Conservation (phyloP, 441 rosid species). For the Breynia disticha region DNA sequence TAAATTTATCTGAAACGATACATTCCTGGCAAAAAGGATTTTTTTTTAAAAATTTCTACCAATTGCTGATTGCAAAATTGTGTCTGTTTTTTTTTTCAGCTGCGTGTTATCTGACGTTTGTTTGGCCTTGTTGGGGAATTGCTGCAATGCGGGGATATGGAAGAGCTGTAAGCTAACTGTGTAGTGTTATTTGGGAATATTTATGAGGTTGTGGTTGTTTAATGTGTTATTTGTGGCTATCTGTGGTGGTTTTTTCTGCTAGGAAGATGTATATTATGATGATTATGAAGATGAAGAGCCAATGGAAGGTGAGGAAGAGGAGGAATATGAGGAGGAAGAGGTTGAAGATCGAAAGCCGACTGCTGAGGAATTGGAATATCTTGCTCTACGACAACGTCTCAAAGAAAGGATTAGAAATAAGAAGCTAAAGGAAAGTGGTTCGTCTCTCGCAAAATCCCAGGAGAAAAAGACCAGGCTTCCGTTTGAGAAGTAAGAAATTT, state of each 20-base stretch:
- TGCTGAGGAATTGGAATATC: conserved; percentile 57
- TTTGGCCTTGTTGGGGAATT: conserved; percentile 4
- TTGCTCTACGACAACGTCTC: conserved; percentile 48
- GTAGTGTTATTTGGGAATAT: background rate
- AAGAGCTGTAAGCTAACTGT: conserved; percentile 25
- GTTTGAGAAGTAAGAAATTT: conserved; percentile 45
- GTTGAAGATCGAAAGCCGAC: conserved; percentile 52
- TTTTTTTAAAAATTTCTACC: too few species aligned
- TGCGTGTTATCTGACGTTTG: background rate
- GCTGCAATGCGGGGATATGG: conserved; percentile 33
- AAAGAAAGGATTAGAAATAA: conserved; percentile 54
- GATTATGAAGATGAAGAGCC: conserved; percentile 56
- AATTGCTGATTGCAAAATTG: too few species aligned
- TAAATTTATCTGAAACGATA: background rate
- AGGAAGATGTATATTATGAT: conserved; percentile 69
- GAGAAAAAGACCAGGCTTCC: conserved; percentile 39
- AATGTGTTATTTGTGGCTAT: background rate
- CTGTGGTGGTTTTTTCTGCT: background rate
- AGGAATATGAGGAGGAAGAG: conserved; percentile 26
- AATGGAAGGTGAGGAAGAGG: conserved; percentile 24
- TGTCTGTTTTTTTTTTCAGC: background rate
- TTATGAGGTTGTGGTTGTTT: background rate
- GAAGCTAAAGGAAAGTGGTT: conserved; percentile 34
- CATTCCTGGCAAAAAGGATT: background rate
- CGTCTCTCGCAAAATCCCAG: conserved; percentile 30